Evolutionary conservation across 345 rosid genomes (phyloP).

Genomic region (Tarenaya hassleriana): DNA sequence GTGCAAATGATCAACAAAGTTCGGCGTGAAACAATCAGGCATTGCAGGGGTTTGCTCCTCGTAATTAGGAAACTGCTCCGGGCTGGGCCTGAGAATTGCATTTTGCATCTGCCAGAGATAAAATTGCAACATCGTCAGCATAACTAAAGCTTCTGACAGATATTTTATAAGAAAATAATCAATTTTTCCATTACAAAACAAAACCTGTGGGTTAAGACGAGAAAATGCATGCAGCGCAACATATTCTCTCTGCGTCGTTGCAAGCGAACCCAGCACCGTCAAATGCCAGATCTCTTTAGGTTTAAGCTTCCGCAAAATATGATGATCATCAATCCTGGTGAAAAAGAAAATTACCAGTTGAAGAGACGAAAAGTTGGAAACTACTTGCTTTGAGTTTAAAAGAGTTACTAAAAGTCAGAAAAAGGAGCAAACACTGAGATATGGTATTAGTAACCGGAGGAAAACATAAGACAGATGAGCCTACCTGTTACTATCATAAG

Average conservation of each 20-base stretch:
- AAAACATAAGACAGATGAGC: constrained; percentile 7
- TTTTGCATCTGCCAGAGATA: constrained; percentile 71
- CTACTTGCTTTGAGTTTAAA: constrained; percentile 1
- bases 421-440: constrained; percentile 6
- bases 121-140: constrained; percentile 19
- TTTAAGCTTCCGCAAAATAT: constrained; percentile 81
- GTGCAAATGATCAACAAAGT: constrained; percentile 68
- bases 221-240: constrained; percentile 97
- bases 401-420: not conserved
- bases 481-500: constrained; percentile 62
- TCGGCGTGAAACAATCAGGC: constrained; percentile 93
- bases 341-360: constrained; percentile 15
- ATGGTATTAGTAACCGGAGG: constrained; percentile 2
- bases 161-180: constrained; percentile 18
- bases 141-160: constrained; percentile 20
- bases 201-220: constrained; percentile 90
- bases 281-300: constrained; percentile 78
- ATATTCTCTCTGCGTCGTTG: constrained; percentile 98
- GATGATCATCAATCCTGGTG: constrained; percentile 79
- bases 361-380: constrained; percentile 10
- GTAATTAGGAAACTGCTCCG: constrained; percentile 88
- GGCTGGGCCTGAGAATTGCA: constrained; percentile 85
- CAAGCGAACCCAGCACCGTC: constrained; percentile 96
- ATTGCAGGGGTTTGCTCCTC: constrained; percentile 84
- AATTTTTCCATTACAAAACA: no score